Evolutionary conservation across 2,329 filamentous ascomycete species (phyloP), one percentile per base, ranked within the genome.

Genomic region (Pestalotiopsis sp.): DNA sequence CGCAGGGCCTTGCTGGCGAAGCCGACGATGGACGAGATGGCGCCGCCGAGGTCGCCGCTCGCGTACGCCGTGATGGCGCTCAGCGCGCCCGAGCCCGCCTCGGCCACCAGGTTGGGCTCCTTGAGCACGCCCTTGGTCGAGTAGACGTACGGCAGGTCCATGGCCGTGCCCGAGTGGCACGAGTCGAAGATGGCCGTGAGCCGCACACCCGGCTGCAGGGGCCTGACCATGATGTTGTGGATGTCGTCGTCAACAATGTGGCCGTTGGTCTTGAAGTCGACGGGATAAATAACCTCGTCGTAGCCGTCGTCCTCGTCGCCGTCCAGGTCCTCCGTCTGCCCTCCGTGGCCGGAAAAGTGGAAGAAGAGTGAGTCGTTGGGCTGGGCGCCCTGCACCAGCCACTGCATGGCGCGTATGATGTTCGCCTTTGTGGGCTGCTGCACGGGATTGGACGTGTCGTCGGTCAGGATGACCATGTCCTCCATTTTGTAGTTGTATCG

Each of bases 1-100:
- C 84, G 89, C 14, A 93, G 92, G 11, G 94, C 94, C 81, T 96
- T 97, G 85, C 97, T 98, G 84, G 97, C 90, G 76, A 98, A 90
- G 61, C 91, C 90, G 78, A 95, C 88, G 36, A 96, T 89, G 66
- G 92, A 93, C 71, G 87, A 93, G 68, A 94, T 90, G 81, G 97
- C 94, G 73, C 94, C 90, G 71, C 91, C 89, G 71, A 97, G 86
- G 79, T 98, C 94, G 74, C 95, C 94, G 70, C 84, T 81, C 71
- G 84, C 85, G 75, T 89, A 89, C 14, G 87, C 86, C 5, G 87
- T 87, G 63, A 91, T 84, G 56, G 85, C 89, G 70, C 85, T 82
- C 9, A 92, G 82, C 58, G 91, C 80, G 25, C 89, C 89, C 76
- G 90, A 86, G 1, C 89, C 89, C 56, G 90, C 90, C 77, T 91